phyloP scores from a whole-genome alignment of 345 rosid species.

The Anastatica hierochuntica region DNA sequence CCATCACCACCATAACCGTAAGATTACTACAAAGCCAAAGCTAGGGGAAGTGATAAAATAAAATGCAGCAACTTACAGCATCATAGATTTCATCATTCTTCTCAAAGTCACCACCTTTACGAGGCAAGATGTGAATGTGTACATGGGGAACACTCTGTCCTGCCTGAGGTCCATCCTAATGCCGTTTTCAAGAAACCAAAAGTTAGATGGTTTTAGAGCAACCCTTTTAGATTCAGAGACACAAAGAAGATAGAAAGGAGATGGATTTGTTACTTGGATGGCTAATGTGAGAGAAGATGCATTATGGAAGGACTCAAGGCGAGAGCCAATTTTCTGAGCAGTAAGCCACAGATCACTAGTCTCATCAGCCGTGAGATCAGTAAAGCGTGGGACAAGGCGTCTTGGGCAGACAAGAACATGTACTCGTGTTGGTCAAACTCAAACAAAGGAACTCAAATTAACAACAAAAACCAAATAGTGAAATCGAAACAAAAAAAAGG shows the following conservation, averaged over 20 bases:
- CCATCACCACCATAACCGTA: neutral
- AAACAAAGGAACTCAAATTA: conserved; percentile 22
- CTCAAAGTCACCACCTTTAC: conserved; percentile 80
- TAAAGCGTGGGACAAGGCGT: conserved; percentile 80
- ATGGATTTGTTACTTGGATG: conserved; percentile 46
- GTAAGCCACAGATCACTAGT: conserved; percentile 67
- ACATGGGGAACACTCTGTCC: conserved; percentile 95
- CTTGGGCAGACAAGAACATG: conserved; percentile 87
- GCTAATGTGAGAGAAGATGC: conserved; percentile 75
- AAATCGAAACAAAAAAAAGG: conserved; percentile 35
- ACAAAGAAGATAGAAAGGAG: neutral
- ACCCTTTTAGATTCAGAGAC: neutral
- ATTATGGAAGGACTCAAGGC: conserved; percentile 60
- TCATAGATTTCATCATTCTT: conserved; percentile 84
- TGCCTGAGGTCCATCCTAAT: conserved; percentile 89
- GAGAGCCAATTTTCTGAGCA: conserved; percentile 65
- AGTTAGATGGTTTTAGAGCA: neutral
- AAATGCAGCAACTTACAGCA: conserved; percentile 42
- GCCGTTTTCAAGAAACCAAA: neutral
- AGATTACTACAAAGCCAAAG: neutral
- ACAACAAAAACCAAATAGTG: neutral
- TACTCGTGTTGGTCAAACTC: conserved; percentile 40
- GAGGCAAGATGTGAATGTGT: conserved; percentile 79
- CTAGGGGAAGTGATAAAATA: neutral
- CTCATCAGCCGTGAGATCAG: conserved; percentile 79